Evolutionary conservation across 331 rosid genomes (phyloP), one percentile per base, ranked within the genome.

Genomic region (Cucumis variabilis): DNA sequence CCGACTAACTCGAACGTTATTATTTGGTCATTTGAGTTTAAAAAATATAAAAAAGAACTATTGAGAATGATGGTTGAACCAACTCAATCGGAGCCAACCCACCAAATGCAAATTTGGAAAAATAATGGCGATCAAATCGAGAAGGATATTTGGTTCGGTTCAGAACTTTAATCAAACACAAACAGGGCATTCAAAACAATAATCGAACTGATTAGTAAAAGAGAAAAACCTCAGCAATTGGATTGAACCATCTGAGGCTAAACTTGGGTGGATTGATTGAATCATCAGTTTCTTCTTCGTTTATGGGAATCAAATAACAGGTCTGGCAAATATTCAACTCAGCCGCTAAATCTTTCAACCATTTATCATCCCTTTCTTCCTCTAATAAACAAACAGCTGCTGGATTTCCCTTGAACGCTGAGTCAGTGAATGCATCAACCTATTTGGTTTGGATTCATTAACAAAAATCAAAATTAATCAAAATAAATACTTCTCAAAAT

Each of bases 241-340:
- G 97, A 88, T 96, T 93, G 88, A 95, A 96, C 98, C 98, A 96
- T 92, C 97, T 90, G 87, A 96, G 98, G 53, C 51, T 23, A 84
- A 92, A 96, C 88, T 93, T 93, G 8, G 96, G 94, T 84, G 46
- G 50, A 9, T 28, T 58, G 70, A 70, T 30, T 0, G 89, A 88
- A 84, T n/a, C 68, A 60, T 41, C 78, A 48, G 74, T 20, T 24
- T 86, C 86, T 1, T 37, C 85, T 5, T 85, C 87, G 16, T 82
- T 10, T 23, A 92, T 63, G 14, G 89, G 90, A 87, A 90, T 90
- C 87, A 95, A 71, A 83, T 71, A 96, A 89, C 93, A 66, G 1
- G 99, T 96, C 58, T 86, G 80, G 0, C 96, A 85, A 88, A 94
- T 71, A 37, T 96, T 94, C 89, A 96, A 96, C 94, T 96, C 98